Percentiles rank a stretch among this genome's conserved stretches.
Conservation (phyloP, 352 stramenopile genomes). For the Phytophthora colocasiae region DNA sequence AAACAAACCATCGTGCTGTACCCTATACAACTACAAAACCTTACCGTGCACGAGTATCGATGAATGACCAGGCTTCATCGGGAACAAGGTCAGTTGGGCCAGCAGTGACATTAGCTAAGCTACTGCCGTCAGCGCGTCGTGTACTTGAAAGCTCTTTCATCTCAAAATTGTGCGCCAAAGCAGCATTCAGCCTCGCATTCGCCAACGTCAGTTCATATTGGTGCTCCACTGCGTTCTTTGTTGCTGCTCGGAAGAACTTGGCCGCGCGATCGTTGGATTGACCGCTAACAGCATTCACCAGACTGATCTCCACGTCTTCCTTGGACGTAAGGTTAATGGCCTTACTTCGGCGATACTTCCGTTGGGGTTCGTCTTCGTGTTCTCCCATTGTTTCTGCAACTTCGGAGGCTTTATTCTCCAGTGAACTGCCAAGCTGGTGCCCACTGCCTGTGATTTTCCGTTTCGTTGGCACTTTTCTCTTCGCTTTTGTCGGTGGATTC, state of each 20-base stretch:
- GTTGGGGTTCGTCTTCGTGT: constrained; percentile 33
- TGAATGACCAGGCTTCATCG: constrained; percentile 85
- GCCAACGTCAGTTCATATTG: constrained; percentile 83
- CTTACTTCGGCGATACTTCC: constrained; percentile 60
- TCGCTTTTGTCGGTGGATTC: constrained; percentile 18
- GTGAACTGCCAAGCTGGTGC: constrained; percentile 61
- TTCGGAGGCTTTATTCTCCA: constrained; percentile 35
- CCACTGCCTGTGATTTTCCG: constrained; percentile 54
- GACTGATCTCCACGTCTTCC: constrained; percentile 71
- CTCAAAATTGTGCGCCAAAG: constrained; percentile 67
- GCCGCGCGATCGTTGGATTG: constrained; percentile 55
- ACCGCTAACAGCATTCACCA: constrained; percentile 73
- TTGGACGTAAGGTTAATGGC: constrained; percentile 78
- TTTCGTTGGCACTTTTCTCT: constrained; percentile 43
- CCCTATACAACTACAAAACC: background rate
- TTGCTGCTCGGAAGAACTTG: constrained; percentile 86
- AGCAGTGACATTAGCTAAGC: constrained; percentile 72
- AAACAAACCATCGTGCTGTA: no score
- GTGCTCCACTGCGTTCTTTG: constrained; percentile 78
- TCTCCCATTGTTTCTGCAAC: constrained; percentile 10
- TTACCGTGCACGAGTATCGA: constrained; percentile 77
- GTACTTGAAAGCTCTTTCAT: constrained; percentile 46
- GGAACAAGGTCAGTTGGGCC: constrained; percentile 73
- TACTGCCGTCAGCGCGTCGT: constrained; percentile 28
- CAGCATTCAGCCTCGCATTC: constrained; percentile 76